Conservation (phyloP, 2,329 filamentous ascomycete genomes). For the Arthrobotrys iridis region DNA sequence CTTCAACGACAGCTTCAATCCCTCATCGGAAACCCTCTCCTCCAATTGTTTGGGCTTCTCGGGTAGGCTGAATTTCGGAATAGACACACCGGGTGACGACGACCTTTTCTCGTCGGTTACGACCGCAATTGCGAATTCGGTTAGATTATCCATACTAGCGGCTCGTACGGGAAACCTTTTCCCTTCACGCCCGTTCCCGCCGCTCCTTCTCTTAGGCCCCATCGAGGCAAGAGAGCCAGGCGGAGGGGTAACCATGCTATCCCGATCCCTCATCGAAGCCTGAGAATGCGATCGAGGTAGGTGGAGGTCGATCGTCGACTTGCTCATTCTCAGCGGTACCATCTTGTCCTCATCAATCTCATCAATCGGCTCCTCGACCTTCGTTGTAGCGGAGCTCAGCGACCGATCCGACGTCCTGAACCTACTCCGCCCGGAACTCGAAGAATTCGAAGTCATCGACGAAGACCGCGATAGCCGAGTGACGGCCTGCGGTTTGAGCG, state of each 20-base stretch:
- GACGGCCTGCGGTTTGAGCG: slow-evolving; percentile 33
- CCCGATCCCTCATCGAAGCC: slow-evolving; percentile 43
- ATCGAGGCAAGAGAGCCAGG: slow-evolving; percentile 13
- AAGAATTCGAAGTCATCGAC: slow-evolving; percentile 49
- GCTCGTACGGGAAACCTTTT: slow-evolving; percentile 51
- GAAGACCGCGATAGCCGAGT: slow-evolving; percentile 49
- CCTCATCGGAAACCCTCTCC: slow-evolving; percentile 38
- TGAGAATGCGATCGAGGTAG: slow-evolving; percentile 40
- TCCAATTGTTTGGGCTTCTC: slow-evolving; percentile 33
- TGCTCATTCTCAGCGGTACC: slow-evolving; percentile 46
- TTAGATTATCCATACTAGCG: slow-evolving; percentile 52
- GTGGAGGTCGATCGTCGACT: slow-evolving; percentile 36
- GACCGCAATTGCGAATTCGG: slow-evolving; percentile 18
- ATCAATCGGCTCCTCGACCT: slow-evolving; percentile 47
- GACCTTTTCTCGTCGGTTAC: slow-evolving; percentile 22
- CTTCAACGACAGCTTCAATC: slow-evolving; percentile 14
- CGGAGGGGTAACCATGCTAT: slow-evolving; percentile 43
- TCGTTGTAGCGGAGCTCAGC: slow-evolving; percentile 37
- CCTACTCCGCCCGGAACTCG: slow-evolving; percentile 40
- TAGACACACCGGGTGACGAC: background rate
- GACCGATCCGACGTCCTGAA: slow-evolving; percentile 46
- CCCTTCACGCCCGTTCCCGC: slow-evolving; percentile 46
- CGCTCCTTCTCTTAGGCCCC: slow-evolving; percentile 35
- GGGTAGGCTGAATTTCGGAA: slow-evolving; percentile 10
- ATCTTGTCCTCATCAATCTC: slow-evolving; percentile 50